Conservation (phyloP, 1,284 basidiomycete species). For the Hemileia vastatrix region DNA sequence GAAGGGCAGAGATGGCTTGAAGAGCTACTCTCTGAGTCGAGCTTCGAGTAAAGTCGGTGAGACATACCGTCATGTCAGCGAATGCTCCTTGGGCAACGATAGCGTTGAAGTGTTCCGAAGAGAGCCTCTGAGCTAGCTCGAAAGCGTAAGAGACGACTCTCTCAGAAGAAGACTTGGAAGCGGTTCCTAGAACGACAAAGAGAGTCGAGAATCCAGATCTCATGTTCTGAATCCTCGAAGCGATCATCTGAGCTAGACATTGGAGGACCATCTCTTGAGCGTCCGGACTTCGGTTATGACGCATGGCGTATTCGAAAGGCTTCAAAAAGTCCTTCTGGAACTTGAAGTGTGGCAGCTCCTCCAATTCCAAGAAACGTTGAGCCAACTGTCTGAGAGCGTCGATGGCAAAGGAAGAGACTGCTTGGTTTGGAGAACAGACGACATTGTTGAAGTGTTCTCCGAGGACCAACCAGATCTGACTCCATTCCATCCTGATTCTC, state of each 20-base stretch:
- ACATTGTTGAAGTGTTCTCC: conserved; percentile 45
- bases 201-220: conserved; percentile 43
- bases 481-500: conserved; percentile 44
- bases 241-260: conserved; percentile 43
- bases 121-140: conserved; percentile 38
- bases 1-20: conserved; percentile 38
- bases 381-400: conserved; percentile 43
- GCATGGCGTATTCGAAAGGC: conserved; percentile 43
- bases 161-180: conserved; percentile 32
- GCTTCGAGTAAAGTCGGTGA: conserved; percentile 40
- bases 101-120: conserved; percentile 34
- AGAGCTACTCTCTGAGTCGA: conserved; percentile 38
- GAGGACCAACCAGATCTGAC: conserved; percentile 41
- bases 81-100: conserved; percentile 37
- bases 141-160: conserved; percentile 39
- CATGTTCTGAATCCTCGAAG: conserved; percentile 36
- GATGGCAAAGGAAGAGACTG: conserved; percentile 41
- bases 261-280: conserved; percentile 44
- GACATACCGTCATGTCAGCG: conserved; percentile 40
- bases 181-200: conserved; percentile 39
- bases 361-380: conserved; percentile 41
- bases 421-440: conserved; percentile 38
- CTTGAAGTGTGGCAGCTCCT: conserved; percentile 42
- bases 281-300: conserved; percentile 34
- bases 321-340: conserved; percentile 44